Base-by-base conservation (phyloP, 2,329 filamentous ascomycete genomes). In the Fusarium tanahbumbuense region DNA sequence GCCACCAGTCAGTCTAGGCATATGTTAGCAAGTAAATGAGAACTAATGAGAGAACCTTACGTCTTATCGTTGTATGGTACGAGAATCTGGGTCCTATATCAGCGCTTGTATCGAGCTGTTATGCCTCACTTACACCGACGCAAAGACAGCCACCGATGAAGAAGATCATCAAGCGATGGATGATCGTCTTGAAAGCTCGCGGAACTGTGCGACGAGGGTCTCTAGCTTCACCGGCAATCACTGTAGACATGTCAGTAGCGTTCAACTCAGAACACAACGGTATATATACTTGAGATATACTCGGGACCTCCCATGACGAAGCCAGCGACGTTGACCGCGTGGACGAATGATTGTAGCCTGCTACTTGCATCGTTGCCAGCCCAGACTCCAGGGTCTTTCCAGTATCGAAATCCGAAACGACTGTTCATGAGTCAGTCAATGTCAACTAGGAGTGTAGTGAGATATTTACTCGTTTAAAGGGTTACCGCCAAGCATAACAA, bases 401-500 rank as follows among this genome's bases (percentile, higher is more conserved):
- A 92, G 75, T 89, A 88, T 25, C 90, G 83, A 74, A 93, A 93
- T 11, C 91, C 91, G 73, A 88, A 92, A 3, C 87, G 83, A 70
- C 91, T 89, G 5, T 20, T 13, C 5, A 50, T 3, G 27, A 2
- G 27, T 28, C 6, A 28, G 27, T 28, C 4, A 28, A 12, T 3
- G 25, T 3, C 7, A 28, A 28, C 1, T 1, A 3, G 27, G 27
- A 28, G 4, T 3, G 25, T 25, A 3, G 25, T 25, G 25, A 25
- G 25, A 25, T n/a, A n/a, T n/a, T n/a, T 10, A 27, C 52, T 55
- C 52, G 2, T 46, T 25, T 3, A 46, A 76, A 0, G 92, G 92
- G 70, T 94, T 94, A 18, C 91, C 92, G 28, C 92, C 92, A 11
- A 92, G 82, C 90, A 93, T 93, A 45, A 88, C 89, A 70, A 94